Percentiles rank a stretch among this genome's conserved stretches.
phyloP scores from a whole-genome alignment of 73 alveolate genomes.

The Paramecium octaurelia region DNA sequence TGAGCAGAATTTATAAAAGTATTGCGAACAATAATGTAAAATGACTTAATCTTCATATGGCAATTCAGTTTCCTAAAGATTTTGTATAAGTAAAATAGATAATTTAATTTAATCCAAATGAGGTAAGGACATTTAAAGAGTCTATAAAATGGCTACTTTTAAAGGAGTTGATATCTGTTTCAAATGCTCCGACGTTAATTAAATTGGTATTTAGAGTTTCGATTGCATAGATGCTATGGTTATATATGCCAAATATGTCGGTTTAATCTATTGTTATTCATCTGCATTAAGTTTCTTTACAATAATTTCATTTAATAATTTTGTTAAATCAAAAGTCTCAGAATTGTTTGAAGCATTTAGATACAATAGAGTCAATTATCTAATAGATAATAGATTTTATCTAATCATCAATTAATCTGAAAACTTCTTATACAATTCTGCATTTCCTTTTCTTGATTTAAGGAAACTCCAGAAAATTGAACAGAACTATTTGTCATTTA shows the following conservation, averaged over 20 bases:
- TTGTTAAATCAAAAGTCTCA: not conserved
- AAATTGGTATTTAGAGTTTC: not conserved
- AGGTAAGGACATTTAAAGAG: not conserved
- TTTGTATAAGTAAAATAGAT: not conserved
- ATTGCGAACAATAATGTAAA: not conserved
- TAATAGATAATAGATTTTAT: not conserved
- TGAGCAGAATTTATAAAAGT: not conserved
- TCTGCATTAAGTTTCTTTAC: not conserved
- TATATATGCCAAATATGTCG: not conserved
- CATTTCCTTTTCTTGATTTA: not conserved
- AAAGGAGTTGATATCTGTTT: not conserved
- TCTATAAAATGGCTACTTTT: not conserved
- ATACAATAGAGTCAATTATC: not conserved
- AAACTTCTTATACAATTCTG: not conserved
- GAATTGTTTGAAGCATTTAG: not conserved
- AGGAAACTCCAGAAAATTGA: not conserved
- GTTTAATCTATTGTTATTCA: not conserved
- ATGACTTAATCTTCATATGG: not conserved
- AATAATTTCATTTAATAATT: not conserved
- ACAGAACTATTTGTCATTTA: slow-evolving; percentile 3
- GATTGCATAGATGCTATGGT: not conserved
- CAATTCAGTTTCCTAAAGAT: not conserved
- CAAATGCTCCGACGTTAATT: not conserved
- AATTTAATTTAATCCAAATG: not conserved
- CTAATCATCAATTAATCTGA: not conserved